A percentile compares a stretch with the other conserved stretches of the same genome.
These are phyloP conservation scores for Bipolaris gigantea DNA, from an alignment of 2,329 filamentous ascomycete genomes.

Conservation along the genomic window DNA sequence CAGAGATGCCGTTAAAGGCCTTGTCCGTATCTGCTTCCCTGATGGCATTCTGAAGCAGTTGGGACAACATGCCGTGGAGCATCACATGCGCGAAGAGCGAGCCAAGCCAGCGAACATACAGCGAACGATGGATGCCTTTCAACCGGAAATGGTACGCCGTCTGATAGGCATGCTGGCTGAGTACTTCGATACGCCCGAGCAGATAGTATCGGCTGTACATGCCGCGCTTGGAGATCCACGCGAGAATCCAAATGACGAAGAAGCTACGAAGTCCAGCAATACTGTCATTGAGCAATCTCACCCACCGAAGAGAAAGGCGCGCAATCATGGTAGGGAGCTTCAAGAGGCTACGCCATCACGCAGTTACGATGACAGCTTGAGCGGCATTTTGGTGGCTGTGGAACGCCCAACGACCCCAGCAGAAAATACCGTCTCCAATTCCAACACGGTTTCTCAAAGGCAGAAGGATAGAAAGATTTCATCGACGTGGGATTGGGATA, in stretches of 20 bases:
- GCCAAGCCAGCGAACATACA: conserved; percentile 20
- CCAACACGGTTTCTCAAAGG: neutral
- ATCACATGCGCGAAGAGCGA: conserved; percentile 26
- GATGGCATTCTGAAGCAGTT: conserved; percentile 26
- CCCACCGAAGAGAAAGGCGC: neutral
- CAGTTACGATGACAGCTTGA: neutral
- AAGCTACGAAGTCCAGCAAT: neutral
- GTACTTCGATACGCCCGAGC: conserved; percentile 19
- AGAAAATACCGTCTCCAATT: neutral
- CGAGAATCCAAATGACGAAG: neutral
- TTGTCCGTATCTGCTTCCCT: conserved; percentile 35
- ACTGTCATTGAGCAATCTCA: neutral
- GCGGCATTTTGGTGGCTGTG: neutral
- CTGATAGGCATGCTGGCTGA: conserved; percentile 24
- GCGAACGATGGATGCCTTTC: conserved; percentile 19
- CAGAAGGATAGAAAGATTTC: conserved; percentile 20
- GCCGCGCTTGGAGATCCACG: conserved; percentile 9
- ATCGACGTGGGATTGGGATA: conserved; percentile 25
- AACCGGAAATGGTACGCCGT: conserved; percentile 23
- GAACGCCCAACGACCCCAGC: neutral
- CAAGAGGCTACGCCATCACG: neutral
- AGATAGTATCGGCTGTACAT: conserved; percentile 15
- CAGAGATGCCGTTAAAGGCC: conserved; percentile 27
- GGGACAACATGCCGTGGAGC: conserved; percentile 20
- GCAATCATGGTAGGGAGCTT: neutral